Evolutionary conservation across 2,329 filamentous ascomycete genomes (phyloP).

Genomic region (Aspergillus eucalypticola): DNA sequence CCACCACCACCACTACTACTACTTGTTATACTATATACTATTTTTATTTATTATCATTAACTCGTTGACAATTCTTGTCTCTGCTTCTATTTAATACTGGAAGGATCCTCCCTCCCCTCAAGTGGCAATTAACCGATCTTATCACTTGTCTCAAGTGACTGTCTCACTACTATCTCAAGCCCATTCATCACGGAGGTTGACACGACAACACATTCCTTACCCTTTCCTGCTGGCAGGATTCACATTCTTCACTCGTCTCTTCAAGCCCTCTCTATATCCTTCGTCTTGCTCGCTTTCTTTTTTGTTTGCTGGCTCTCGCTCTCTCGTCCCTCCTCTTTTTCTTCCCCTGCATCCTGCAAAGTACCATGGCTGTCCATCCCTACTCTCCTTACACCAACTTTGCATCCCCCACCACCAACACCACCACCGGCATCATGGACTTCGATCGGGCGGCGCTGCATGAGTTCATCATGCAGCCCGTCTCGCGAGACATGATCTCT

Average conservation of each 20-base stretch:
- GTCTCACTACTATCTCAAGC: conserved; percentile 16
- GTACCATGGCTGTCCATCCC: conserved; percentile 4
- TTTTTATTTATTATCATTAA: no score
- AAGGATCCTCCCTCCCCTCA: conserved; percentile 2
- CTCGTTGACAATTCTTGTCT: conserved; percentile 8
- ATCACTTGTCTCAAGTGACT: conserved; percentile 9
- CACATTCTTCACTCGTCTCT: conserved; percentile 18
- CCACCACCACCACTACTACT: neutral
- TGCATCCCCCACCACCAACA: conserved; percentile 9
- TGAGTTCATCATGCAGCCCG: conserved; percentile 50
- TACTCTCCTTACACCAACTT: conserved; percentile 1
- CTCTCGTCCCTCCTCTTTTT: conserved; percentile 1
- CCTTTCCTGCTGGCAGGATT: conserved; percentile 34
- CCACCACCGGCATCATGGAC: conserved; percentile 15
- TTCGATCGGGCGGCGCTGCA: conserved; percentile 49
- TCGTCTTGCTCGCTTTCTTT: neutral
- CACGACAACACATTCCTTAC: conserved; percentile 21
- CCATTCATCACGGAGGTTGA: conserved; percentile 15
- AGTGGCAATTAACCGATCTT: neutral
- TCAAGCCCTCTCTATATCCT: conserved; percentile 1
- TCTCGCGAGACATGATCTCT: conserved; percentile 50
- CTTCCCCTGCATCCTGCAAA: conserved; percentile 3
- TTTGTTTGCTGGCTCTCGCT: neutral
- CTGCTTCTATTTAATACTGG: conserved; percentile 8
- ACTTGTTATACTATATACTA: neutral